Evolutionary conservation across 305 asterid genomes (phyloP), one percentile per base, ranked within the genome.

Genomic region (Fraxinus velutina): DNA sequence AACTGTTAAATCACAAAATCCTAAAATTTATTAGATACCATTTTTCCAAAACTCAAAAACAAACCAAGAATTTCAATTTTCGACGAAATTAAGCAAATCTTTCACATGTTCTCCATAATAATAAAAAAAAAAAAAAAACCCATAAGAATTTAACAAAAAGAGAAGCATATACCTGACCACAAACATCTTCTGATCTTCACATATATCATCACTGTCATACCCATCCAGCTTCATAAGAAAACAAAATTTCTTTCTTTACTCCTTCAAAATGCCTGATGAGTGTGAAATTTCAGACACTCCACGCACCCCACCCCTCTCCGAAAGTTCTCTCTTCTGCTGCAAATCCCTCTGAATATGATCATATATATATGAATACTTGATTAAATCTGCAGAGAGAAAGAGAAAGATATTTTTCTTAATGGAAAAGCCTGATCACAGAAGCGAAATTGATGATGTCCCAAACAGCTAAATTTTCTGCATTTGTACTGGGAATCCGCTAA

Each of bases 161-260:
- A 34, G 4, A 34, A 80, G 77, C 85, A 47, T 47, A 79, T 88
- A 92, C 96, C 96, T 89, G 90, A 10, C 85, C 91, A 72, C 94
- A 91, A 86, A 88, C 87, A 79, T 86, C 92, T 80, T 83, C 88
- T 24, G 27, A 24, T 24, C 27, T 24, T 24, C 27, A 75, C 86
- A 89, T 27, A 89, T 64, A 80, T 89, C 94, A 80, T 88, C 97
- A 29, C 88, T 89, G 82, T 83, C 89, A 87, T 90, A 91, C 52
- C 86, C 89, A 80, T 88, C 92, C 76, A 89, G 62, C 89, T 88
- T 88, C 44, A 37, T 87, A 83, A 84, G 66, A 37, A 64, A 77
- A 8, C 79, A 24, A 52, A 73, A 15, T 81, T 7, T 37, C 76
- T 39, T 72, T 66, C 22, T 55, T 15, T 55, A 55, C 5, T 33